Conservation (phyloP, 257 asterid species). For the Coffea eugenioides region DNA sequence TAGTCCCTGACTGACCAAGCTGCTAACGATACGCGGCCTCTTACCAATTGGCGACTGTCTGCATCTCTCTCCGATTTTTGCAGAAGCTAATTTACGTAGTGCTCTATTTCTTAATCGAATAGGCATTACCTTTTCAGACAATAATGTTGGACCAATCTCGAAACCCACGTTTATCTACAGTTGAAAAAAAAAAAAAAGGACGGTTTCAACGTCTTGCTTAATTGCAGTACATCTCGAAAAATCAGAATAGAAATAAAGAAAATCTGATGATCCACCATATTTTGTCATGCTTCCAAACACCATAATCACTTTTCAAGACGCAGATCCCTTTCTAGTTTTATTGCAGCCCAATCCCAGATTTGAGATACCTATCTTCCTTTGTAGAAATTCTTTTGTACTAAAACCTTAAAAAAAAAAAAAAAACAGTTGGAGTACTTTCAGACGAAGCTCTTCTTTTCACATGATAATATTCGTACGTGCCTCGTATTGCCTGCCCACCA, state of each 20-base stretch:
- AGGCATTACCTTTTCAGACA: not conserved
- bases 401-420: no score
- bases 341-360: not conserved
- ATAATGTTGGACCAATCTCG: not conserved
- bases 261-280: not conserved
- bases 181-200: not conserved
- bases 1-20: no score
- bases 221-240: not conserved
- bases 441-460: slow-evolving; percentile 19
- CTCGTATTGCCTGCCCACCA: not conserved
- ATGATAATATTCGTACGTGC: not conserved
- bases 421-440: not conserved
- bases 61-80: no score
- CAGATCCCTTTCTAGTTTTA: not conserved
- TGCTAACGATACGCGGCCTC: no score
- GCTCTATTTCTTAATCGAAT: not conserved
- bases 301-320: not conserved
- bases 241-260: not conserved
- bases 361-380: not conserved
- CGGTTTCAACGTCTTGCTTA: not conserved
- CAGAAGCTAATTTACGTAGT: no score
- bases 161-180: not conserved
- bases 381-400: not conserved
- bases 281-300: not conserved
- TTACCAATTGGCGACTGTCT: no score